Percentiles rank a stretch among this genome's conserved stretches.
Conservation (phyloP, 441 rosid genomes). For the Croton laevigatus region DNA sequence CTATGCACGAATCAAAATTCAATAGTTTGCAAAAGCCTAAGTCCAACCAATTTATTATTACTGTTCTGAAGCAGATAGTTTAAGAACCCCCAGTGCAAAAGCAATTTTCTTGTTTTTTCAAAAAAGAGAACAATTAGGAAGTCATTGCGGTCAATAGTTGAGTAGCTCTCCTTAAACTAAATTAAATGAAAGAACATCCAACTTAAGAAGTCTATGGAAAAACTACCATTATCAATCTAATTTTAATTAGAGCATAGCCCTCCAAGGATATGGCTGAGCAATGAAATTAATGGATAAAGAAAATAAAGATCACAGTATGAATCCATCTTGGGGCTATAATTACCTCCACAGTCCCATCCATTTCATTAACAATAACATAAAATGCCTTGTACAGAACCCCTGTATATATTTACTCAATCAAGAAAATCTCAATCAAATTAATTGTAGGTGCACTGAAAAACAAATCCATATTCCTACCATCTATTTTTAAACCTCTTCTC, state of each 20-base stretch:
- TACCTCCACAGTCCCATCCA: background rate
- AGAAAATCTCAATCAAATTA: background rate
- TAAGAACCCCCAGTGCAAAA: background rate
- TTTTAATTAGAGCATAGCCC: slow-evolving; percentile 1
- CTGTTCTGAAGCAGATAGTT: background rate
- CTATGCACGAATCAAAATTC: slow-evolving; percentile 16
- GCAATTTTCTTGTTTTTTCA: background rate
- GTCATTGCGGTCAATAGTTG: background rate
- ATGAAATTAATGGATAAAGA: background rate
- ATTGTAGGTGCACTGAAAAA: background rate
- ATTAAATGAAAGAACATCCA: background rate
- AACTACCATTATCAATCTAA: background rate
- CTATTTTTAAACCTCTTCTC: background rate
- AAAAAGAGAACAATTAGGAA: background rate
- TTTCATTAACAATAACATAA: background rate
- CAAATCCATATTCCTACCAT: background rate
- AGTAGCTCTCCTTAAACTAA: background rate
- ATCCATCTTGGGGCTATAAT: background rate
- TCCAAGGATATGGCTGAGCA: background rate
- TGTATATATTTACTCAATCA: background rate
- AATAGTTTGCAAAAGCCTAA: slow-evolving; percentile 8
- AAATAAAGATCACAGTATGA: background rate
- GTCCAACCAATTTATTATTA: background rate
- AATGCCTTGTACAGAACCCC: background rate
- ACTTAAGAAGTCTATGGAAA: background rate